phyloP scores from a whole-genome alignment of 805 yeast species.

The Lachancea dasiensis region DNA sequence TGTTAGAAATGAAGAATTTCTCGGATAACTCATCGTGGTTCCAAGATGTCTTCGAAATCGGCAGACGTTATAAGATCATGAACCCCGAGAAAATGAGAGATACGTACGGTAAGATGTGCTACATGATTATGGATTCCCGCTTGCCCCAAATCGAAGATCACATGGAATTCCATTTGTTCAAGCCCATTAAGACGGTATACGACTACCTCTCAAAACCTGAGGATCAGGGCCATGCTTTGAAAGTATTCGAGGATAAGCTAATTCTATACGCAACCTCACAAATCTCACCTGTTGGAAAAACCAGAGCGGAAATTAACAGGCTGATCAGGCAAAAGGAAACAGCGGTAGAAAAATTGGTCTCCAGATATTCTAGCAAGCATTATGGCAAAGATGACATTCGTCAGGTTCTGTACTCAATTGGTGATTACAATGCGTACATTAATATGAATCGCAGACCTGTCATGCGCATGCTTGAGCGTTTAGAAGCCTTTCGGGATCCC shows the following conservation, averaged over 20 bases:
- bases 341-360: constrained; percentile 58
- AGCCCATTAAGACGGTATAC: constrained; percentile 62
- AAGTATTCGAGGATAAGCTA: constrained; percentile 51
- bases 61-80: constrained; percentile 76
- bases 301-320: constrained; percentile 47
- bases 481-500: constrained; percentile 42
- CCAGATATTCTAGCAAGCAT: constrained; percentile 39
- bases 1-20: constrained; percentile 62
- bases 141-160: constrained; percentile 62
- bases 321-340: constrained; percentile 61
- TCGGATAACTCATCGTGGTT: constrained; percentile 69
- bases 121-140: constrained; percentile 81
- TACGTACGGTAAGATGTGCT: constrained; percentile 71
- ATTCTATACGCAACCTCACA: constrained; percentile 62
- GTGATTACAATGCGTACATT: constrained; percentile 70
- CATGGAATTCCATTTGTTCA: constrained; percentile 71
- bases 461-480: constrained; percentile 49
- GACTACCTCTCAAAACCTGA: constrained; percentile 39
- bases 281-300: constrained; percentile 52
- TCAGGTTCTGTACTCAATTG: constrained; percentile 68
- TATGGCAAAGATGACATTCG: constrained; percentile 57
- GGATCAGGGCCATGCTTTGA: constrained; percentile 33
- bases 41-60: constrained; percentile 64
- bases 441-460: constrained; percentile 66
- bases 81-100: constrained; percentile 79